These are phyloP conservation scores for Biancaea sappan DNA, from an alignment of 306 rosid genomes.

Conservation along the genomic window DNA sequence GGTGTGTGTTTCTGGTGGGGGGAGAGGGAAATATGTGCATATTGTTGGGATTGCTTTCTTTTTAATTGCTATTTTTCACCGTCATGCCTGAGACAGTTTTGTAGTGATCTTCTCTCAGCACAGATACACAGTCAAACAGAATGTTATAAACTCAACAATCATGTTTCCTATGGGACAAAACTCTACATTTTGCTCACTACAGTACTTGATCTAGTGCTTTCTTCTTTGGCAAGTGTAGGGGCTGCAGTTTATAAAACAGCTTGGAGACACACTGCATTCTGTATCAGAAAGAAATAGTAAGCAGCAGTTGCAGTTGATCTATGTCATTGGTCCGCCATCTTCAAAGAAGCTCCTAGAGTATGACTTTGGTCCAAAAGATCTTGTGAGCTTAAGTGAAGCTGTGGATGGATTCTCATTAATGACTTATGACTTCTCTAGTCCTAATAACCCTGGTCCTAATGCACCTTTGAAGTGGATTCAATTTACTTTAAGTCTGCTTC, in stretches of 20 bases:
- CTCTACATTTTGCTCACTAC: constrained; percentile 5
- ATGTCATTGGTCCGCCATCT: constrained; percentile 91
- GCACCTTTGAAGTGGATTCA: constrained; percentile 96
- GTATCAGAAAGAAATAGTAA: constrained; percentile 46
- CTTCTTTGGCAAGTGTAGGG: constrained; percentile 63
- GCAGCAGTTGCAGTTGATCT: constrained; percentile 67
- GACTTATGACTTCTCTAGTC: constrained; percentile 91
- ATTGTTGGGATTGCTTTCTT: neutral
- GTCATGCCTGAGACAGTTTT: constrained; percentile 12
- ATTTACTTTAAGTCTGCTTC: constrained; percentile 59
- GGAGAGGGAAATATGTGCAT: neutral
- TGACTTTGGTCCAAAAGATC: constrained; percentile 88
- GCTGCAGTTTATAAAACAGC: constrained; percentile 78
- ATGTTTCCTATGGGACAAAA: constrained; percentile 26
- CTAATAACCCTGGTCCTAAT: constrained; percentile 92
- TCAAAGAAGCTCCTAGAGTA: constrained; percentile 73
- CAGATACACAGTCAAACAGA: neutral
- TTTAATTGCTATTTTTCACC: neutral
- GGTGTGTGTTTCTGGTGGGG: too few species aligned
- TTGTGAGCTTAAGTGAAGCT: constrained; percentile 60
- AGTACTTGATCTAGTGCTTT: constrained; percentile 25
- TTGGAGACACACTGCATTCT: constrained; percentile 85
- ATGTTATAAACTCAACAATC: neutral
- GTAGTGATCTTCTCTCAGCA: constrained; percentile 21
- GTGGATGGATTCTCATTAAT: constrained; percentile 93